phyloP scores from a whole-genome alignment of 1,139 yeast species.

The Lodderomyces margitis region DNA sequence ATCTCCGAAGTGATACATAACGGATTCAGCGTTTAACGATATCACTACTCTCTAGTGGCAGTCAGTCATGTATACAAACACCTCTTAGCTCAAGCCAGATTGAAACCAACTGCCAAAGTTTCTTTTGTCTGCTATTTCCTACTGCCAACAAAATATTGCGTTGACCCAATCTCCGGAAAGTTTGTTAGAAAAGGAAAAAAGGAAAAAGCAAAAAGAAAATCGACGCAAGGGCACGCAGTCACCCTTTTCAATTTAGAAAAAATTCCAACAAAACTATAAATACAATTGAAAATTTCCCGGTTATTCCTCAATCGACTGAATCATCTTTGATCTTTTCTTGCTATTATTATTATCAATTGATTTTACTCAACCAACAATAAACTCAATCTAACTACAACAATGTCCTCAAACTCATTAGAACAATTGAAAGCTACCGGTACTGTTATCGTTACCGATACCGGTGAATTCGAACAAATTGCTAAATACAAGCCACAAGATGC shows the following conservation, averaged over 20 bases:
- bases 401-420: conserved; percentile 68
- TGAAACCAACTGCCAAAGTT: too few relatives aligned
- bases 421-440: conserved; percentile 95
- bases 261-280: not conserved
- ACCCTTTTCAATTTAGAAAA: too few relatives aligned
- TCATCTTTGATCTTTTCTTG: not conserved
- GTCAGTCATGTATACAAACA: too few relatives aligned
- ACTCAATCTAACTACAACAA: conserved; percentile 5
- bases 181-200: not conserved
- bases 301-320: not conserved
- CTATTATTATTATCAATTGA: not conserved
- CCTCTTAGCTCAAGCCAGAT: too few relatives aligned
- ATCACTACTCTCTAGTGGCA: too few relatives aligned
- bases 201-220: not conserved
- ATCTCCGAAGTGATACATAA: too few relatives aligned
- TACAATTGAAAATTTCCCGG: not conserved
- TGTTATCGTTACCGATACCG: conserved; percentile 95
- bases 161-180: too few relatives aligned
- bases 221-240: conserved; percentile 1
- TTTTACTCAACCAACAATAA: not conserved
- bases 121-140: too few relatives aligned
- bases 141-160: too few relatives aligned
- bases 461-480: conserved; percentile 97
- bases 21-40: too few relatives aligned
- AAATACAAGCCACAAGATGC: conserved; percentile 99